Evolutionary conservation across 257 asterid species (phyloP).

Genomic region (Gentiana straminea): DNA sequence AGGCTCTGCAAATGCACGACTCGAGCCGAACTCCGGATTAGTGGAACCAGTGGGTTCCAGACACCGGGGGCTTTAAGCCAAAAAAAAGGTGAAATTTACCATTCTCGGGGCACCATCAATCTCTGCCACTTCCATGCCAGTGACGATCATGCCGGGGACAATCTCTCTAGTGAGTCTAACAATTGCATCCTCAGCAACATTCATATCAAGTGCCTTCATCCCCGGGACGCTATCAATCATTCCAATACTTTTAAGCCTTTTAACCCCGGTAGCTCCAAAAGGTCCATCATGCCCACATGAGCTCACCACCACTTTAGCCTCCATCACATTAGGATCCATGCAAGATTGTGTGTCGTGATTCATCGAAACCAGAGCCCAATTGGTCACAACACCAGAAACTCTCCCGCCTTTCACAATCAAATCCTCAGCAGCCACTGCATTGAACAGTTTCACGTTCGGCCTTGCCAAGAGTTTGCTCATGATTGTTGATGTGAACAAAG

Average conservation of each 20-base stretch:
- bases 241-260: constrained; percentile 59
- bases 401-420: constrained; percentile 51
- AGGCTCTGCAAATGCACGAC: too few relatives aligned
- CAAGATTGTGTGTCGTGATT: constrained; percentile 75
- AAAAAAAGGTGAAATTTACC: constrained; percentile 23
- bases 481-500: constrained; percentile 68
- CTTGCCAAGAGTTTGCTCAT: constrained; percentile 66
- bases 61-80: too few relatives aligned
- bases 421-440: constrained; percentile 72
- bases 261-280: constrained; percentile 71
- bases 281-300: constrained; percentile 80
- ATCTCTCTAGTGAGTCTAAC: constrained; percentile 64
- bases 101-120: constrained; percentile 77
- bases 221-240: constrained; percentile 69
- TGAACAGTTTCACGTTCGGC: constrained; percentile 68
- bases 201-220: constrained; percentile 80
- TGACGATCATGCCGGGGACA: constrained; percentile 78
- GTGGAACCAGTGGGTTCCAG: too few relatives aligned
- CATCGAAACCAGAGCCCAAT: constrained; percentile 70
- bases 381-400: constrained; percentile 61
- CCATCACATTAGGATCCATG: constrained; percentile 77
- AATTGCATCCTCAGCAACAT: constrained; percentile 69
- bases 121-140: constrained; percentile 85
- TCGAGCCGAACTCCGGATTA: too few relatives aligned
- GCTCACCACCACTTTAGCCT: constrained; percentile 62